Evolutionary conservation across 2,329 filamentous ascomycete genomes (phyloP).

Genomic region (Ophiostoma sp.): DNA sequence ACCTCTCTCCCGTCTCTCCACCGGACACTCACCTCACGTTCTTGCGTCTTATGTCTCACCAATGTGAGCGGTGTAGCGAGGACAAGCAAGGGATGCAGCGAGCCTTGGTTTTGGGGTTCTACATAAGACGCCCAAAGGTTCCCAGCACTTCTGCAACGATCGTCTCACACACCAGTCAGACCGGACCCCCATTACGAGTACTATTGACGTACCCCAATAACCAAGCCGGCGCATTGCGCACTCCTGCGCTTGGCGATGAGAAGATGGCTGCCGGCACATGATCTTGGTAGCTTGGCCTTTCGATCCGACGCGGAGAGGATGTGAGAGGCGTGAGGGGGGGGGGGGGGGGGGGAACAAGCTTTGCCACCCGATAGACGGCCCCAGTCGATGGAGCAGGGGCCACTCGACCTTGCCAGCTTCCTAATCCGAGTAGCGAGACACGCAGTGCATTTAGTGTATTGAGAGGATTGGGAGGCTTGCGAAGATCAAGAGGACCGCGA

Average conservation of each 20-base stretch:
- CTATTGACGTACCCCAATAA: background rate
- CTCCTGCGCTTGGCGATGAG: background rate
- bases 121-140: no score
- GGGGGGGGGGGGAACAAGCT: conserved; percentile 5
- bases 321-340: background rate
- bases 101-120: no score
- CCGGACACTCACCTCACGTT: background rate
- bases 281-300: background rate
- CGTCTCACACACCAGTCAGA: no score
- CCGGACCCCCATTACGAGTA: no score
- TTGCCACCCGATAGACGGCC: conserved; percentile 9
- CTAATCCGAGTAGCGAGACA: background rate
- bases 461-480: no score
- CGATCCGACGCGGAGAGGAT: no score
- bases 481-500: no score
- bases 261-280: background rate
- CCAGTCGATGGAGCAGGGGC: background rate
- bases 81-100: no score
- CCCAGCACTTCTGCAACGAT: no score
- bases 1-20: background rate
- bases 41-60: no score
- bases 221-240: background rate
- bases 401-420: conserved; percentile 5
- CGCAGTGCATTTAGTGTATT: background rate
- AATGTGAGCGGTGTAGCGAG: no score